Percentiles rank a stretch among this genome's conserved stretches.
Conservation (phyloP, 2,329 filamentous ascomycete genomes). For the Penicillium italicum region DNA sequence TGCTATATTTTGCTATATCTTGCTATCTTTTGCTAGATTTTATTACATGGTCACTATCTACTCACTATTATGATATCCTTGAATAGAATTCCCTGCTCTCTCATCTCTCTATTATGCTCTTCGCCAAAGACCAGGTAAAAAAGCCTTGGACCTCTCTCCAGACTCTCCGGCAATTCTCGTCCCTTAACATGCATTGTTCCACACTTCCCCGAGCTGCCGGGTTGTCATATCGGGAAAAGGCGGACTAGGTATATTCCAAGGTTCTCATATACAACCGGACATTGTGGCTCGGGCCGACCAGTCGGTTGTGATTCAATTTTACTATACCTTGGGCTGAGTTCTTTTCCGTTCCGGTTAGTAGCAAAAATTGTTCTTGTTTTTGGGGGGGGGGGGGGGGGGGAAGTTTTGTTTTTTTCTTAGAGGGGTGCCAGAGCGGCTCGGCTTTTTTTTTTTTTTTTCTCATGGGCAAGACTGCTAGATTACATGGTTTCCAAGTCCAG, state of each 20-base stretch:
- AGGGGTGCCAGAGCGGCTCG: not conserved
- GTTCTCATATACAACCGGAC: not conserved
- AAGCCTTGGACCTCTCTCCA: not conserved
- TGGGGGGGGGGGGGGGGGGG: not conserved
- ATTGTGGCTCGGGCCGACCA: slow-evolving; percentile 27
- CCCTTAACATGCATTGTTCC: not conserved
- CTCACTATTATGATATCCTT: not conserved
- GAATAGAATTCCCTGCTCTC: not conserved
- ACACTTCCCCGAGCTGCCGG: slow-evolving; percentile 17
- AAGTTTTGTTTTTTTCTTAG: slow-evolving; percentile 2
- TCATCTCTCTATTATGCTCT: not conserved
- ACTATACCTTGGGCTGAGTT: slow-evolving; percentile 14
- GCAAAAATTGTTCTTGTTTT: slow-evolving; percentile 11
- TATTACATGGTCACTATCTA: not conserved
- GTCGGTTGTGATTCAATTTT: slow-evolving; percentile 15
- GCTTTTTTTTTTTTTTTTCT: slow-evolving; percentile 7
- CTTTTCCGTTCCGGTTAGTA: slow-evolving; percentile 12
- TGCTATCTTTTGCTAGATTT: not conserved
- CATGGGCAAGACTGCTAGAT: slow-evolving; percentile 27
- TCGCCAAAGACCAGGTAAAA: not conserved
- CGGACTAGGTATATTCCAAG: no score
- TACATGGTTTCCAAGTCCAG: slow-evolving; percentile 31
- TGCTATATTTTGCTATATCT: no score
- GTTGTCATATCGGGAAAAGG: slow-evolving; percentile 34
- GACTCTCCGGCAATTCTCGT: slow-evolving; percentile 27